Conservation (phyloP, 108 stramenopile genomes). For the Cyclotella cryptica region DNA sequence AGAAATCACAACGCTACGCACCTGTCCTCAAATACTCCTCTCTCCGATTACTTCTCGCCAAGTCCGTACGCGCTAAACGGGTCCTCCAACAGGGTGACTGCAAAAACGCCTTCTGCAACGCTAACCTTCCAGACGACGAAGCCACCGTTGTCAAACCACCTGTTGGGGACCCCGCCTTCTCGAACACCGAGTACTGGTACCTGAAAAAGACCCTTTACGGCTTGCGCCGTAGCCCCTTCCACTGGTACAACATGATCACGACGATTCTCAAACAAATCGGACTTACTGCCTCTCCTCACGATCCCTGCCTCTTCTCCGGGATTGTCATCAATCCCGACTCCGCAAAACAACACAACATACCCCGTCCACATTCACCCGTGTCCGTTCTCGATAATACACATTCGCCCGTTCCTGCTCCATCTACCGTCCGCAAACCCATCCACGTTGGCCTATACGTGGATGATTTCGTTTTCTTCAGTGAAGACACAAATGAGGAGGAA, state of each 20-base stretch:
- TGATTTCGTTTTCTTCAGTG: too few relatives aligned
- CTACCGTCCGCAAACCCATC: conserved; percentile 1
- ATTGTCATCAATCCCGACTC: too few relatives aligned
- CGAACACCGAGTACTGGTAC: conserved; percentile 8
- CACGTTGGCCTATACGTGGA: conserved; percentile 11
- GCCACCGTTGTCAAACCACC: conserved; percentile 1
- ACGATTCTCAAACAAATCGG: conserved; percentile 11
- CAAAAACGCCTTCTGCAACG: conserved; percentile 39
- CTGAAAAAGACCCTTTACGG: conserved; percentile 32
- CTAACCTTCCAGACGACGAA: conserved; percentile 18
- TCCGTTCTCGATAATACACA: not conserved
- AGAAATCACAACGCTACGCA: conserved; percentile 13
- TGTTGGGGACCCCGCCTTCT: not conserved
- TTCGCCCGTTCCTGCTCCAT: not conserved
- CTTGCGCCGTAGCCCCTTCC: conserved; percentile 19
- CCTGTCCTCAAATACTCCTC: conserved; percentile 29
- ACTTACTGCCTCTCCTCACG: conserved; percentile 10
- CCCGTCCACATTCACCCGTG: too few relatives aligned
- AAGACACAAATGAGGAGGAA: conserved; percentile 2
- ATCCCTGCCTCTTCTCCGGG: too few relatives aligned
- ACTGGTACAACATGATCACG: conserved; percentile 34
- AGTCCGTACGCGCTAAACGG: conserved; percentile 2
- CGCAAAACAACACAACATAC: too few relatives aligned
- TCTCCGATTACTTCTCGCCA: conserved; percentile 10
- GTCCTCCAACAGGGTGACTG: conserved; percentile 27